Base-by-base conservation (phyloP, 2,329 filamentous ascomycete species). In the Myriosclerotinia duriaeana region DNA sequence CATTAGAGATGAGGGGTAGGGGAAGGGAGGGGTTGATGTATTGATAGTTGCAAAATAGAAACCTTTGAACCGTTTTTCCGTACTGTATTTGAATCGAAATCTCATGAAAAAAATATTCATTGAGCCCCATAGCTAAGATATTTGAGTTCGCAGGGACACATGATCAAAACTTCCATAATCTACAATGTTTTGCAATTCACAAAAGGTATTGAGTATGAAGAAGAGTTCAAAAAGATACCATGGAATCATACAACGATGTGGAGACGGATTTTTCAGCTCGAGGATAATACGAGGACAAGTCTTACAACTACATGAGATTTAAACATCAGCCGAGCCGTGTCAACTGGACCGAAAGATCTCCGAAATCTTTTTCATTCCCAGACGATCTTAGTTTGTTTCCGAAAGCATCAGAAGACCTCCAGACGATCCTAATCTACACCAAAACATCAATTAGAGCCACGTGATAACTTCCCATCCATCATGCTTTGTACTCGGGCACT, bases 401-500 rank as follows among this genome's bases (percentile, higher is more conserved):
- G 11, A 38, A 38, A 11, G 20, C 30, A n/a, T 6, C n/a, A 15
- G 14, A 38, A 17, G 50, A 26, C 42, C 38, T 60, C 34, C 30
- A 48, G 44, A 26, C 44, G 20, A 60, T 60, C 44, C 34, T 20
- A 20, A 60, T 50, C 58, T 48, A n/a, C 44, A 50, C n/a, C 34
- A 38, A 14, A 48, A 50, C 44, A 17, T 9, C 20, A 50, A n/a
- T 48, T 14, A 50, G 34, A 60, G 20, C 58, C 44, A 50, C 20
- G 22, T 30, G 48, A 60, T 15, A 38, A 17, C 26, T 48, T 17
- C 12, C 20, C n/a, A 14, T 50, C 30, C 11, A 38, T 14, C n/a
- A 12, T 26, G 14, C n/a, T 38, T 26, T 26, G 44, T 50, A 20
- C 42, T 53, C 17, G 34, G 17, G 15, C 3, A 48, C 30, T 26